Percentiles rank a stretch among this genome's conserved stretches.
phyloP scores from a whole-genome alignment of 176 grass and related monocot genomes.

The maize (Zea mays) region DNA sequence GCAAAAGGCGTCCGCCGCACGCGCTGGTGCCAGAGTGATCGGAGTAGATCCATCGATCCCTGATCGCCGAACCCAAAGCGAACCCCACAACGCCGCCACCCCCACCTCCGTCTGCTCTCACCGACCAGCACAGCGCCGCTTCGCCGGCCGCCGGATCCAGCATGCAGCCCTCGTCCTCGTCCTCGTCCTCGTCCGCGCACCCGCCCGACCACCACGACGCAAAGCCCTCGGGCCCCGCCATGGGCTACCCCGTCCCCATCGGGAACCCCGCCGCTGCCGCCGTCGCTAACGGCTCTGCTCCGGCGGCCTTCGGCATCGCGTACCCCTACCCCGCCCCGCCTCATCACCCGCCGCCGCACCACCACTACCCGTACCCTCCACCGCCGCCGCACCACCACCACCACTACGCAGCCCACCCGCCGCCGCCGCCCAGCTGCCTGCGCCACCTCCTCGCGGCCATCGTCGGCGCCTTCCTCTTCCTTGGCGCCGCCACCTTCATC shows the following conservation, averaged over 20 bases:
- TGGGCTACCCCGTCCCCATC: conserved; percentile 57
- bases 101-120: background rate
- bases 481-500: conserved; percentile 71
- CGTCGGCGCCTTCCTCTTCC: conserved; percentile 59
- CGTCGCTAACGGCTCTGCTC: background rate
- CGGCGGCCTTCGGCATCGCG: conserved; percentile 38
- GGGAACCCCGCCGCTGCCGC: conserved; percentile 22
- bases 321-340: conserved; percentile 49
- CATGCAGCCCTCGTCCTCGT: conserved; percentile 27
- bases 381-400: conserved; percentile 22
- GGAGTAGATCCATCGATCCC: conserved; percentile 38
- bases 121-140: background rate
- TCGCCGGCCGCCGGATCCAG: background rate
- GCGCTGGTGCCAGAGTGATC: too few relatives aligned
- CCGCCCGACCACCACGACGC: conserved; percentile 21
- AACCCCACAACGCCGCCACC: background rate
- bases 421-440: conserved; percentile 53
- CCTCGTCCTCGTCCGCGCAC: conserved; percentile 32
- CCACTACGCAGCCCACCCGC: conserved; percentile 9
- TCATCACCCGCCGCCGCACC: background rate
- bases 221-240: conserved; percentile 51
- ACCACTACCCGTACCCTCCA: conserved; percentile 14
- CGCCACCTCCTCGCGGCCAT: conserved; percentile 65
- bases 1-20: too few relatives aligned
- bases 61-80: background rate